phyloP scores from a whole-genome alignment of 2,329 filamentous ascomycete genomes.

The Botrytis pseudocinerea region DNA sequence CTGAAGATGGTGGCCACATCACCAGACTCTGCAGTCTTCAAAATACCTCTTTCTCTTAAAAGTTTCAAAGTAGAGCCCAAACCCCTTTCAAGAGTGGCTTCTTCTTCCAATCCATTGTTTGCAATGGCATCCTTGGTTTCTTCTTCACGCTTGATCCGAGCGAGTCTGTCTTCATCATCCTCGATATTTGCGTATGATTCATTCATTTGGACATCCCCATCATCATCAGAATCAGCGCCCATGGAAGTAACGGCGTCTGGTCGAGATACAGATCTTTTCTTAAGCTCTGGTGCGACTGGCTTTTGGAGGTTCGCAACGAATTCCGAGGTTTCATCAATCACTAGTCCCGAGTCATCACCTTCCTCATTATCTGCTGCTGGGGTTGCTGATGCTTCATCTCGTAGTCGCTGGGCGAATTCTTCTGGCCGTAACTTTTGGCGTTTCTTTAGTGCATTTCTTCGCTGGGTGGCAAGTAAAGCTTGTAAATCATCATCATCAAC shows the following conservation, averaged over 20 bases:
- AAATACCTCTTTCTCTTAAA: slow-evolving; percentile 79
- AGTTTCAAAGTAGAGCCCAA: slow-evolving; percentile 81
- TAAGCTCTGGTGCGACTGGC: slow-evolving; percentile 57
- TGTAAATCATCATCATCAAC: slow-evolving; percentile 94
- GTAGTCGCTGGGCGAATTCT: slow-evolving; percentile 79
- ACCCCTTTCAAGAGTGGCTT: slow-evolving; percentile 75
- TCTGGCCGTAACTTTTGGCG: slow-evolving; percentile 83
- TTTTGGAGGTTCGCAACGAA: slow-evolving; percentile 86
- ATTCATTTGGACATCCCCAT: slow-evolving; percentile 44
- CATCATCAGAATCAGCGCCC: slow-evolving; percentile 46
- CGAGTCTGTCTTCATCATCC: slow-evolving; percentile 51
- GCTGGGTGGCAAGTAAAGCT: slow-evolving; percentile 78
- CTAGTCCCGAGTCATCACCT: slow-evolving; percentile 62
- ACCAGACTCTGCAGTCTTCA: slow-evolving; percentile 63
- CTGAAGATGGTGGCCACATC: slow-evolving; percentile 67
- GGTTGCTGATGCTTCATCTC: slow-evolving; percentile 55
- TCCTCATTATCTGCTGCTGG: slow-evolving; percentile 61
- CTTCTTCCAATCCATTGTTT: slow-evolving; percentile 77
- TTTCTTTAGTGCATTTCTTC: slow-evolving; percentile 84
- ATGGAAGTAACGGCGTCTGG: slow-evolving; percentile 48
- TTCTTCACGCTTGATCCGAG: slow-evolving; percentile 52
- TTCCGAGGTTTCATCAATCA: slow-evolving; percentile 95
- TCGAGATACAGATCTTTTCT: slow-evolving; percentile 41
- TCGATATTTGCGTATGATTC: slow-evolving; percentile 42
- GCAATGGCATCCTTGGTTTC: slow-evolving; percentile 55